Conservation (phyloP, 2,329 filamentous ascomycete species). For the Alternaria atra region DNA sequence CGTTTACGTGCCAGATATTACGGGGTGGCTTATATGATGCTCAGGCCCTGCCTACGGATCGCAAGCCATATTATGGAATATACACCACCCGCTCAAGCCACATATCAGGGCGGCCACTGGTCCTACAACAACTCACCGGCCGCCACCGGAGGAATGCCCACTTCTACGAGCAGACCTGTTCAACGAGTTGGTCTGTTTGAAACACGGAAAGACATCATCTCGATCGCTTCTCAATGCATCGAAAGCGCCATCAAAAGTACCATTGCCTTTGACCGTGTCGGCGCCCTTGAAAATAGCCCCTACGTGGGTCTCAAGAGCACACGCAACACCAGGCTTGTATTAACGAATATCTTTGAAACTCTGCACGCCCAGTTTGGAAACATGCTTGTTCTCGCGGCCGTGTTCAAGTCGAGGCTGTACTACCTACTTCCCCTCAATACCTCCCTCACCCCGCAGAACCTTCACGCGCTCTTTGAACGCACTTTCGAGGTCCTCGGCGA, state of each 20-base stretch:
- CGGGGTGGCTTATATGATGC: constrained; percentile 88
- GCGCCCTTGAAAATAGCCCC: constrained; percentile 28
- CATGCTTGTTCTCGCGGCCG: constrained; percentile 84
- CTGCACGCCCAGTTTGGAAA: constrained; percentile 95
- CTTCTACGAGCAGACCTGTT: constrained; percentile 24
- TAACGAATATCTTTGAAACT: constrained; percentile 97
- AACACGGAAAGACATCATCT: constrained; percentile 35
- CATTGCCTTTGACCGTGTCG: constrained; percentile 76
- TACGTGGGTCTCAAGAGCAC: constrained; percentile 61
- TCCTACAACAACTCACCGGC: constrained; percentile 59
- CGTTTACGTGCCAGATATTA: constrained; percentile 93
- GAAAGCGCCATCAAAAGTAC: constrained; percentile 83
- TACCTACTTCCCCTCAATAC: constrained; percentile 42
- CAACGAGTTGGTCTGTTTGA: constrained; percentile 39
- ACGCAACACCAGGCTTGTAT: constrained; percentile 72
- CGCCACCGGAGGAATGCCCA: constrained; percentile 44
- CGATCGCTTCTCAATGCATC: constrained; percentile 44
- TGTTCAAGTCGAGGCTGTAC: constrained; percentile 67
- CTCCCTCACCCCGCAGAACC: constrained; percentile 35
- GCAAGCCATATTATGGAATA: constrained; percentile 62
- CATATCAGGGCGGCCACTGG: not conserved
- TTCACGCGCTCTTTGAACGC: constrained; percentile 39
- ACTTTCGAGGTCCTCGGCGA: constrained; percentile 80
- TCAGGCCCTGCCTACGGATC: constrained; percentile 76
- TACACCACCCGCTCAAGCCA: constrained; percentile 36